Evolutionary conservation across 139 green algal genomes (phyloP), one percentile per base, ranked within the genome.

Genomic region (Volvox reticuliferus): DNA sequence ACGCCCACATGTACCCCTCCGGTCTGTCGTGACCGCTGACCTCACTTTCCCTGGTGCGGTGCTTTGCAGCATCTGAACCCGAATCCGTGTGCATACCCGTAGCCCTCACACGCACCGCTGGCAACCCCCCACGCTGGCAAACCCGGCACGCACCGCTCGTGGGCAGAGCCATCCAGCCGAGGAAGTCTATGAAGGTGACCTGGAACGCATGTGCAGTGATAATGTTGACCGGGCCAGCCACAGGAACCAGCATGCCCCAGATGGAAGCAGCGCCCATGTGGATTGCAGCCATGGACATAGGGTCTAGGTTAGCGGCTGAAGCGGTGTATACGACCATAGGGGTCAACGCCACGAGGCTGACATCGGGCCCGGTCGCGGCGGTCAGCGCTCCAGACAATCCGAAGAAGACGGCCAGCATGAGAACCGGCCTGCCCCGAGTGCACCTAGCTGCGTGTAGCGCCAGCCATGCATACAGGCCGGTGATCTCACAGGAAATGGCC

Each of bases 381-480:
- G 65, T 65, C 5, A 88, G 21, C 20, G 24, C 33, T 32, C 63
- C 65, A 28, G 82, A 79, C 12, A 88, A 32, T 12, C 20, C 33
- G 9, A 63, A 79, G 21, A 79, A 65, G 2, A 36, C 14, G 12
- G 26, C 21, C 9, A 88, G 33, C 32, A 88, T 62, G 2, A 88
- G 65, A 16, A 36, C 35, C 22, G 82, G 65, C 35, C n/a, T 33
- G 65, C 32, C 82, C 33, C 30, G 3, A 16, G 82, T 79, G 1
- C 20, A 26, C 6, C 35, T 17, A 12, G 82, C 82, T 20, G 24
- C 82, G 22, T 88, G 82, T 18, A 88, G 82, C 24, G 65, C 82
- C 14, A 79, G 33, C 82, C 82, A 88, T 12, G 63, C 33, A 67
- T 88, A 88, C 12, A 88, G 33, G 35, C 82, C 82, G 22, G 82